Evolutionary conservation across 129 eudicot genomes (phyloP).

Genomic region (Dittrichia graveolens): DNA sequence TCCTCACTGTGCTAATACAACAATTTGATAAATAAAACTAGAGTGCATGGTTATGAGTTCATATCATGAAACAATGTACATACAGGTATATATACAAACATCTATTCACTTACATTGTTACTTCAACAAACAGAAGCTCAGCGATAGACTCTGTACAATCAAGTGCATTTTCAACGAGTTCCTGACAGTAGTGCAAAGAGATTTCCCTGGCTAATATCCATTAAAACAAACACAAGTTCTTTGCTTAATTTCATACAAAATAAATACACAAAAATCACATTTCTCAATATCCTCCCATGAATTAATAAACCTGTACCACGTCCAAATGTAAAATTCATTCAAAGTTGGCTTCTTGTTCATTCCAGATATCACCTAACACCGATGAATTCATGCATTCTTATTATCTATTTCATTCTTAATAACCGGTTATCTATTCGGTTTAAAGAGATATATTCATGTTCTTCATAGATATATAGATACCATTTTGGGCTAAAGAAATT

Average conservation of each 20-base stretch:
- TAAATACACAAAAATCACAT: background rate
- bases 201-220: conserved; percentile 78
- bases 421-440: too few relatives aligned
- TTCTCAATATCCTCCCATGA: background rate
- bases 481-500: too few relatives aligned
- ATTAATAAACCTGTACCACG: background rate
- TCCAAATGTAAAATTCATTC: background rate
- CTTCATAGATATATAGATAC: too few relatives aligned
- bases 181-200: conserved; percentile 92
- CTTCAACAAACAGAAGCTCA: conserved; percentile 85
- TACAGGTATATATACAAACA: background rate
- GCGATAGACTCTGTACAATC: conserved; percentile 97
- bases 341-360: background rate
- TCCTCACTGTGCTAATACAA: conserved; percentile 66
- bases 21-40: background rate
- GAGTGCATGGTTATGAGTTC: background rate
- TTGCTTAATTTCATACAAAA: background rate
- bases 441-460: too few relatives aligned
- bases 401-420: too few relatives aligned
- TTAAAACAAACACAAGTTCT: conserved; percentile 15
- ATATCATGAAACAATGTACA: background rate
- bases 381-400: too few relatives aligned
- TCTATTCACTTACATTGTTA: conserved; percentile 66
- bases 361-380: background rate
- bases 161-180: conserved; percentile 96